Conservation (phyloP, 1,284 basidiomycete species). For the Malassezia cuniculi region DNA sequence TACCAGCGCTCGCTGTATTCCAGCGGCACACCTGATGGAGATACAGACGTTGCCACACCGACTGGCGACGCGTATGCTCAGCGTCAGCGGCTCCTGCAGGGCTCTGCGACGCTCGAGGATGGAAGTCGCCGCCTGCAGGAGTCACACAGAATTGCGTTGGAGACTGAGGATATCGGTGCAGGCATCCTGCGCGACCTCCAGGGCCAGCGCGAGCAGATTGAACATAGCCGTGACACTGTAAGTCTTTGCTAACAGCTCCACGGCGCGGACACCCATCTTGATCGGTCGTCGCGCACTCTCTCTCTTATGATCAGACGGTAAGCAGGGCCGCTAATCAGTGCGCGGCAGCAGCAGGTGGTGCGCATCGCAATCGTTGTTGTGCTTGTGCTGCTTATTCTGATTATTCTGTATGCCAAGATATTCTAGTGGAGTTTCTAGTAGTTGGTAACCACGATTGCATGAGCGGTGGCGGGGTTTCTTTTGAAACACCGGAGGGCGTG, state of each 20-base stretch:
- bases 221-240: slow-evolving; percentile 79
- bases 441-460: neutral
- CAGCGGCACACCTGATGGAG: slow-evolving; percentile 1
- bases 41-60: slow-evolving; percentile 18
- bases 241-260: slow-evolving; percentile 48
- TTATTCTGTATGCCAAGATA: slow-evolving; percentile 43
- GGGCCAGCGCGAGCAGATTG: slow-evolving; percentile 83
- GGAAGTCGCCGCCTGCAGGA: slow-evolving; percentile 62
- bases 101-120: slow-evolving; percentile 46
- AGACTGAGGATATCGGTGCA: slow-evolving; percentile 89
- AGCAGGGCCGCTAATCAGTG: slow-evolving; percentile 31
- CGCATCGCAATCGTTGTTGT: slow-evolving; percentile 38
- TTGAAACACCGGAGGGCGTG: slow-evolving; percentile 28
- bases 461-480: slow-evolving; percentile 12
- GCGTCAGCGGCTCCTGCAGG: slow-evolving; percentile 47
- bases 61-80: slow-evolving; percentile 19
- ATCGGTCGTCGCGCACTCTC: slow-evolving; percentile 52
- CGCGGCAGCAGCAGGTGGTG: slow-evolving; percentile 41
- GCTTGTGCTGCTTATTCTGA: slow-evolving; percentile 41
- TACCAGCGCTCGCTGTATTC: neutral
- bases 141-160: slow-evolving; percentile 78
- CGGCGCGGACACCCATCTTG: slow-evolving; percentile 52
- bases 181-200: slow-evolving; percentile 78
- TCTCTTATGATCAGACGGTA: slow-evolving; percentile 55
- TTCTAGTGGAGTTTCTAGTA: slow-evolving; percentile 2